phyloP scores from a whole-genome alignment of 352 stramenopile species.

The Phytopythium helicoides region DNA sequence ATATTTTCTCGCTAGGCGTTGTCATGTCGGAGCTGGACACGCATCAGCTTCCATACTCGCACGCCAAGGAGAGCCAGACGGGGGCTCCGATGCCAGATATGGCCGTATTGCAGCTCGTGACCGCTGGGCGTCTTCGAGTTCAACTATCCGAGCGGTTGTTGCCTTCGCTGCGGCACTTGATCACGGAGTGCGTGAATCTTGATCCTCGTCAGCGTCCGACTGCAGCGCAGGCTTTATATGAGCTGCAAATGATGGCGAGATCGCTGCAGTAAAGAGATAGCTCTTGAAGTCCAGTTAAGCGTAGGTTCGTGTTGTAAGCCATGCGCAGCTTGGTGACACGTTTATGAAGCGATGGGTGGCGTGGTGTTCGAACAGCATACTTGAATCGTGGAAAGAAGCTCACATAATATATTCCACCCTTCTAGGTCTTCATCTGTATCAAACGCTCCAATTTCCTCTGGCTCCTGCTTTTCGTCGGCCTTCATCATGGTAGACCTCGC shows the following conservation, averaged over 20 bases:
- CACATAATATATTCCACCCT: no score
- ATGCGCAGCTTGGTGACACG: no score
- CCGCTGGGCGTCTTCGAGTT: conserved; percentile 17
- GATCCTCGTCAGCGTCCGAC: conserved; percentile 14
- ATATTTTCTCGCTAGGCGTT: conserved; percentile 36
- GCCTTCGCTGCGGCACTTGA: conserved; percentile 10
- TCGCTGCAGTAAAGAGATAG: not conserved
- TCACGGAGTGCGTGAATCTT: conserved; percentile 13
- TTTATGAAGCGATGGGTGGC: no score
- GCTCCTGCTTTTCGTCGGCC: no score
- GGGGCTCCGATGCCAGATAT: conserved; percentile 13
- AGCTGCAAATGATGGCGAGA: conserved; percentile 17
- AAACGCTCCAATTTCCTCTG: no score
- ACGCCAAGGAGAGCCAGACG: conserved; percentile 14
- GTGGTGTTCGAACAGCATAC: no score
- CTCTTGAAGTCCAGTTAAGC: no score
- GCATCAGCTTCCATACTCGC: conserved; percentile 23
- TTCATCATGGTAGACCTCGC: no score
- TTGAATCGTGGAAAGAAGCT: no score
- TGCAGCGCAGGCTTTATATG: conserved; percentile 27
- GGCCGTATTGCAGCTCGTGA: conserved; percentile 30
- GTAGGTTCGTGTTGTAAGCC: no score
- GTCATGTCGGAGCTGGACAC: conserved; percentile 30
- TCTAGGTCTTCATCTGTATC: no score
- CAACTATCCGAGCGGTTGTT: conserved; percentile 13